Base-by-base conservation (phyloP, 495 filamentous ascomycete species). In the Penicillium egyptiacum region DNA sequence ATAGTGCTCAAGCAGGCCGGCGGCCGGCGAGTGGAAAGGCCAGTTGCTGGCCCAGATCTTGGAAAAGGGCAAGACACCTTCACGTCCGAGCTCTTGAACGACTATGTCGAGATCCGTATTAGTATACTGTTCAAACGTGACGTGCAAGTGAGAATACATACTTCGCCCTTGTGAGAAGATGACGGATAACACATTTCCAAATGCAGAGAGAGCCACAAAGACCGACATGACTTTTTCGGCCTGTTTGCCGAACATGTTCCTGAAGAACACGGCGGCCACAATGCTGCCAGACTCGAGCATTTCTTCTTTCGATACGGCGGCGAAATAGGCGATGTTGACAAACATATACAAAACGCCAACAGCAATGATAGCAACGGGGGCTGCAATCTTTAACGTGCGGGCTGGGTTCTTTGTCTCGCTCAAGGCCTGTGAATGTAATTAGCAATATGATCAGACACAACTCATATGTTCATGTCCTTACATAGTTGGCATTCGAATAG, bases 271-370 rank as follows among this genome's bases (percentile, higher is more conserved):
- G 0, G 83, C 85, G 3, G 86, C 87, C 19, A 88, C 79, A 10
- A 87, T 79, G 16, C 80, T 77, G 20, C 81, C 82, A 0, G 83
- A 83, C 4, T 72, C 72, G 9, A 84, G 70, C 60, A 89, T 81
- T 46, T 88, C 83, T 17, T 81, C 76, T 57, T 83, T 84, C 20
- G 84, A 78, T 6, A 89, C 84, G 0, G 83, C 87, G 5, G 83
- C 84, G 57, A 89, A 88, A 67, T 89, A 90, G 53, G 87, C 86
- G 47, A 90, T 81, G 70, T 90, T 89, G 62, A 80, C 82, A 23
- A 89, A 65, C 69, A 89, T 83, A 70, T 88, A 89, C 0, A 88
- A 70, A 26, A 89, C 71, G 0, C 82, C 80, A 23, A 88, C 85
- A 9, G 78, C 75, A 25, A 70, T 77, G 19, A 88, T 78, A 14